Conservation (phyloP, 1,284 basidiomycete species). For the Erythrobasidium hasegawianum region DNA sequence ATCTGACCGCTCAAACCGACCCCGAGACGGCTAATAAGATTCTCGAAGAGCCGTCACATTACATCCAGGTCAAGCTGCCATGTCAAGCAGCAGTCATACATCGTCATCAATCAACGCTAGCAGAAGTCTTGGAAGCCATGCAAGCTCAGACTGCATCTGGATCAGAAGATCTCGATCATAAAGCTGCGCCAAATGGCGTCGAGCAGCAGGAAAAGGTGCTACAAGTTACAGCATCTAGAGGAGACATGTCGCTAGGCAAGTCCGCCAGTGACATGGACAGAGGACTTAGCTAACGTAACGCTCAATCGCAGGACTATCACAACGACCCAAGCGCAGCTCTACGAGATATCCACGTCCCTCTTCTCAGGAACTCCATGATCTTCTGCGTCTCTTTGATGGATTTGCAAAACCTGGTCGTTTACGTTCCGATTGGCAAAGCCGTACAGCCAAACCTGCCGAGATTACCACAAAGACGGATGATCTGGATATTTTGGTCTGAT, state of each 20-base stretch:
- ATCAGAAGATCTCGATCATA: too few relatives aligned
- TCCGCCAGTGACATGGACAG: too few relatives aligned
- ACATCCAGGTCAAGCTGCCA: slow-evolving; percentile 2
- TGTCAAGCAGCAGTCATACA: not conserved
- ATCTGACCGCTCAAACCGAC: slow-evolving; percentile 9
- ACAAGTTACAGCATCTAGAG: not conserved
- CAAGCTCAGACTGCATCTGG: not conserved
- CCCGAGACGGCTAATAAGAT: slow-evolving; percentile 1
- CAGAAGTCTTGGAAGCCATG: not conserved
- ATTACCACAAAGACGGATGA: too few relatives aligned
- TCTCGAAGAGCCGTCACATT: slow-evolving; percentile 5
- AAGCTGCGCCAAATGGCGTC: not conserved
- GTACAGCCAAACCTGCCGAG: not conserved
- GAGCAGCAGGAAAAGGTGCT: not conserved
- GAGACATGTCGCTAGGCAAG: too few relatives aligned
- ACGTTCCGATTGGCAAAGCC: not conserved
- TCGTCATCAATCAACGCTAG: not conserved
- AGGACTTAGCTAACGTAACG: too few relatives aligned
- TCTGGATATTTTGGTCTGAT: too few relatives aligned
- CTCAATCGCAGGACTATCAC: too few relatives aligned
- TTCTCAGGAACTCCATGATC: slow-evolving; percentile 4
- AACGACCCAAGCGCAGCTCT: too few relatives aligned
- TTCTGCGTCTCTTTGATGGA: slow-evolving; percentile 22
- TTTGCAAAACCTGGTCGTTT: slow-evolving; percentile 21
- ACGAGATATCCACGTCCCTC: not conserved